Percentiles rank a stretch among this genome's conserved stretches.
Evolutionary conservation across 345 rosid genomes (phyloP).

Genomic region (Salix exigua): DNA sequence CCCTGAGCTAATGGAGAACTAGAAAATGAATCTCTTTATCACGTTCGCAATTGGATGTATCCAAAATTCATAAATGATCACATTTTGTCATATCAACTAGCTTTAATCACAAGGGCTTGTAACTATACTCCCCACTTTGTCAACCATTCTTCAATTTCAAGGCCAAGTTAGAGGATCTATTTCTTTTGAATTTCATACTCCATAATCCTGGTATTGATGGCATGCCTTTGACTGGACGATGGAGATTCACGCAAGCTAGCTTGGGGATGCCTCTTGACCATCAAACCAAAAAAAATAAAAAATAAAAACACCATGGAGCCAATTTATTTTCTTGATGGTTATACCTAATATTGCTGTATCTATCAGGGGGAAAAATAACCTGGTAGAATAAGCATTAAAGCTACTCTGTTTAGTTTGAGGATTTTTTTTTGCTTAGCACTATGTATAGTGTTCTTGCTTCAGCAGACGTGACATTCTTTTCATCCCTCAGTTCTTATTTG

Average conservation of each 20-base stretch:
- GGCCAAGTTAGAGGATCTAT: background rate
- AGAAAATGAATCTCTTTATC: background rate
- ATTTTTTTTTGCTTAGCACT: background rate
- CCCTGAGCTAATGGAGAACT: background rate
- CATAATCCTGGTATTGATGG: background rate
- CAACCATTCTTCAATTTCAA: background rate
- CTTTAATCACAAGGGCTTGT: background rate
- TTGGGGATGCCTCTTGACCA: background rate
- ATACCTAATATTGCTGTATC: background rate
- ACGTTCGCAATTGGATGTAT: background rate
- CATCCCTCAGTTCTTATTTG: background rate
- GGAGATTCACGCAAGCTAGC: background rate
- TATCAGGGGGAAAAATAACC: background rate
- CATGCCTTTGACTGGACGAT: background rate
- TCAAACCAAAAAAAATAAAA: too few relatives aligned
- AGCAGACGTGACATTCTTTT: background rate
- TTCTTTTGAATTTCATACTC: background rate
- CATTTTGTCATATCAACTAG: background rate
- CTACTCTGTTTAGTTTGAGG: background rate
- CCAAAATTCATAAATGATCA: background rate
- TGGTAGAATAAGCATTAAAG: background rate
- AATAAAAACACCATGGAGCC: background rate
- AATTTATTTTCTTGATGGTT: background rate
- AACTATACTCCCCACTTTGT: background rate
- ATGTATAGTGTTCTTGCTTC: background rate